phyloP scores from a whole-genome alignment of 2,329 filamentous ascomycete genomes.

The Thelonectria blattea region DNA sequence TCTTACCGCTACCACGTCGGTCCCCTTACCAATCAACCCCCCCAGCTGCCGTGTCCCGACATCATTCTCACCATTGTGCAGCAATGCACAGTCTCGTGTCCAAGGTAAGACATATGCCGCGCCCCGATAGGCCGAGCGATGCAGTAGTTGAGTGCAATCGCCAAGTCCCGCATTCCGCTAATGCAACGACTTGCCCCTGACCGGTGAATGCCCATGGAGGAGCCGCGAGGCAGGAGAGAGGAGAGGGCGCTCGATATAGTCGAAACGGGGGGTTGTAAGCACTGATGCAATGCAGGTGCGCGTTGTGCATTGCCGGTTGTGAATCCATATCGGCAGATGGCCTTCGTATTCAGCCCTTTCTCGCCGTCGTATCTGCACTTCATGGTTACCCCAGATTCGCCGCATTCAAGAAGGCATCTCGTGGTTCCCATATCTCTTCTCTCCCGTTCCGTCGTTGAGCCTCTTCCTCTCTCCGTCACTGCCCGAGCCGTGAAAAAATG shows the following conservation, averaged over 20 bases:
- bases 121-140: neutral
- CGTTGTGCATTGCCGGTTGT: too few species aligned
- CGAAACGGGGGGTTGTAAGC: too few species aligned
- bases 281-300: too few species aligned
- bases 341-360: too few species aligned
- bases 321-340: too few species aligned
- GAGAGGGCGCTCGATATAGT: neutral
- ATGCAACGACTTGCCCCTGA: neutral
- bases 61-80: neutral
- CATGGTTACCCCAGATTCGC: too few species aligned
- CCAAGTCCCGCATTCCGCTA: neutral
- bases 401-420: too few species aligned
- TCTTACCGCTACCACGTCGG: neutral
- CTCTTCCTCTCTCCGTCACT: neutral
- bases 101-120: too few species aligned
- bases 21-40: neutral
- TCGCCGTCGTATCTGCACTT: too few species aligned
- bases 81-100: too few species aligned
- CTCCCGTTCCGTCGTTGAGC: too few species aligned
- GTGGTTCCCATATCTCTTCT: neutral
- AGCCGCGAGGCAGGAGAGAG: neutral
- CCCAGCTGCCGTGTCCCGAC: neutral
- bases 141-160: neutral
- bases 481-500: constrained; percentile 5
- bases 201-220: neutral